phyloP scores from a whole-genome alignment of 1,284 basidiomycete species.

The Prillingera fragicola region DNA sequence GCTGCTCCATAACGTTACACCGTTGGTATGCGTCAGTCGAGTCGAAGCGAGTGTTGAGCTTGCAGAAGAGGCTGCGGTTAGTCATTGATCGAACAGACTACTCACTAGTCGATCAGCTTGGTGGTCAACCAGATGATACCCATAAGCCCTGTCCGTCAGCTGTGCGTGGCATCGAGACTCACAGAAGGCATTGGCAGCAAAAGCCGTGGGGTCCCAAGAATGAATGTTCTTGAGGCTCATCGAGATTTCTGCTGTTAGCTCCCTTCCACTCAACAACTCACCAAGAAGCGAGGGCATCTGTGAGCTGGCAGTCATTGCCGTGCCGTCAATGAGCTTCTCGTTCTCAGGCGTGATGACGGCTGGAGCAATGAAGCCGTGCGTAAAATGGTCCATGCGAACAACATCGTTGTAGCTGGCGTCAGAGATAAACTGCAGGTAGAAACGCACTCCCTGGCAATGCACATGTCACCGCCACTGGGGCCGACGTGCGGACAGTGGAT shows the following conservation, averaged over 20 bases:
- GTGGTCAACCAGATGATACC: background rate
- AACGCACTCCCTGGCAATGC: no score
- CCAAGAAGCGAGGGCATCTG: background rate
- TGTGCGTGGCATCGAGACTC: no score
- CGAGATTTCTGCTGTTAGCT: no score
- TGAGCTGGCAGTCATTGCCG: background rate
- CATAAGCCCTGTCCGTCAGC: no score
- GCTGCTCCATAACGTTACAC: background rate
- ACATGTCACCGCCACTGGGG: slow-evolving; percentile 2
- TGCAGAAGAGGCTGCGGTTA: background rate
- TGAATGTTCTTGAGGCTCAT: background rate
- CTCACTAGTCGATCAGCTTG: background rate
- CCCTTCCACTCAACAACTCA: no score
- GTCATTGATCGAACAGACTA: no score
- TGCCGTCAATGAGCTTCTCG: background rate
- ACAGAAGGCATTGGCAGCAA: background rate
- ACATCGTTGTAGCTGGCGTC: background rate
- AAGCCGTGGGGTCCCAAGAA: background rate
- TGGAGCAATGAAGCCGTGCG: background rate
- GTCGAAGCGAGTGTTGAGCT: background rate
- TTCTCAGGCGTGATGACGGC: background rate
- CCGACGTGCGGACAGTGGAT: slow-evolving; percentile 3
- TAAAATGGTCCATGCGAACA: background rate
- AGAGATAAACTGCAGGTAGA: no score
- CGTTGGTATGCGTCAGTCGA: background rate